These are phyloP conservation scores for Pseudomicrostroma phylloplanum DNA, from an alignment of 1,284 basidiomycete species.

Conservation along the genomic window DNA sequence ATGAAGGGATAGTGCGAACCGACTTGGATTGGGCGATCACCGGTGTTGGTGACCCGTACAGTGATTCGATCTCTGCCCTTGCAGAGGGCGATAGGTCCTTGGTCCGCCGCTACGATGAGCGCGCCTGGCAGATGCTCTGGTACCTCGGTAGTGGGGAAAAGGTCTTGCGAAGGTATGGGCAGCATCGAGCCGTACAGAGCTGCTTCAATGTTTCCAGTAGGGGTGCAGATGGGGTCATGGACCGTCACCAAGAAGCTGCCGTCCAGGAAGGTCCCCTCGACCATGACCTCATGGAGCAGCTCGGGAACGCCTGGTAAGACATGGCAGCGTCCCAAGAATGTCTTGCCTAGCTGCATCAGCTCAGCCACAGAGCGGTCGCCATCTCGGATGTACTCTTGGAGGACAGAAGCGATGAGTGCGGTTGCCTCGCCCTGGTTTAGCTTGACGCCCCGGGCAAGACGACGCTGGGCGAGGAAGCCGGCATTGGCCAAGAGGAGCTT, in stretches of 20 bases:
- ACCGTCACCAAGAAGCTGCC: constrained; percentile 47
- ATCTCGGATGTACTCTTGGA: constrained; percentile 94
- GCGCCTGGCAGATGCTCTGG: constrained; percentile 30
- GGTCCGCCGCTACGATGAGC: constrained; percentile 27
- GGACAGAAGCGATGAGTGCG: constrained; percentile 76
- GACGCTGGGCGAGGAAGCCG: constrained; percentile 73
- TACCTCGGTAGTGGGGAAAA: constrained; percentile 26
- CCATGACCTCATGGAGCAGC: constrained; percentile 53
- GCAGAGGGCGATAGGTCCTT: constrained; percentile 65
- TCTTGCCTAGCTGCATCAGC: constrained; percentile 70
- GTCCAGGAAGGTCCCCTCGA: constrained; percentile 46
- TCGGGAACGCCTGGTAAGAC: constrained; percentile 65
- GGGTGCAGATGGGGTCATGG: constrained; percentile 78
- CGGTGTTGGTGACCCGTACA: constrained; percentile 80
- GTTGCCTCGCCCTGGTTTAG: constrained; percentile 83
- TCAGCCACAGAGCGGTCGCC: constrained; percentile 78
- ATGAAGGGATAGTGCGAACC: constrained; percentile 69
- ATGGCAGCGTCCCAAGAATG: constrained; percentile 77
- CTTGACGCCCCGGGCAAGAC: constrained; percentile 79
- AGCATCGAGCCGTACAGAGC: constrained; percentile 91
- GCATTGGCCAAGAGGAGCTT: constrained; percentile 43
- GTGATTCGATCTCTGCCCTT: constrained; percentile 63
- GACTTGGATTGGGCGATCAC: constrained; percentile 83
- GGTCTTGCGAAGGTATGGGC: constrained; percentile 64
- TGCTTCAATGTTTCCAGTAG: constrained; percentile 64